phyloP scores from a whole-genome alignment of 169 alveolate genomes.

The Condylostoma magnum region DNA sequence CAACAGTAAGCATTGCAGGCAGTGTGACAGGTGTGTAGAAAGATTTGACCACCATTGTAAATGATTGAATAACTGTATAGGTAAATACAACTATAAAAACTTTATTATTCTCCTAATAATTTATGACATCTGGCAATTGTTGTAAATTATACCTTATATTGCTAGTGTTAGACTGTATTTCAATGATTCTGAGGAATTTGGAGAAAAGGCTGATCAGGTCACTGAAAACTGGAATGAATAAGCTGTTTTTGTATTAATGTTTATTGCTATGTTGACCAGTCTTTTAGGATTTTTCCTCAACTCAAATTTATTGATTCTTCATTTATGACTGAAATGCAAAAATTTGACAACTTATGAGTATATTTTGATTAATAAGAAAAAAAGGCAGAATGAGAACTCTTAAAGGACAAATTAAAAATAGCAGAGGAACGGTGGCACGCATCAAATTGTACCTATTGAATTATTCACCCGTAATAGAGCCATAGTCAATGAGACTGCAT shows the following conservation, averaged over 20 bases:
- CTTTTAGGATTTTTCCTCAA: constrained; percentile 31
- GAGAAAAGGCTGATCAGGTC: background rate
- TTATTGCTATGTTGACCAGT: constrained; percentile 1
- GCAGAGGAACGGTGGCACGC: too few species aligned
- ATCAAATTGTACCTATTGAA: too few species aligned
- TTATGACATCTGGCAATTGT: background rate
- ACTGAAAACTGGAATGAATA: background rate
- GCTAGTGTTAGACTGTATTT: background rate
- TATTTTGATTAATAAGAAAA: too few species aligned
- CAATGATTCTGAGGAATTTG: too few species aligned
- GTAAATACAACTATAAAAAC: constrained; percentile 62
- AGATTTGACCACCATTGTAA: constrained; percentile 90
- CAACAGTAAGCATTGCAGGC: constrained; percentile 77
- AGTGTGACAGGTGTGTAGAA: constrained; percentile 85
- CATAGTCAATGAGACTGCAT: too few species aligned
- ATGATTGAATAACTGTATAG: constrained; percentile 90
- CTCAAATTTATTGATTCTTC: constrained; percentile 43
- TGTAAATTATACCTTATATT: background rate
- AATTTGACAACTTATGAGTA: constrained; percentile 63
- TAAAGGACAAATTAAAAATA: too few species aligned
- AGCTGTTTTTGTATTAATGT: background rate
- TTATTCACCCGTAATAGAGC: too few species aligned
- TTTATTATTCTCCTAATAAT: constrained; percentile 36
- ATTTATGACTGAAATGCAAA: constrained; percentile 40
- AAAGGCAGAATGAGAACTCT: too few species aligned